A percentile compares a stretch with the other conserved stretches of the same genome.
Conservation (phyloP, 139 green algal species). For the Pleodorina starrii region DNA sequence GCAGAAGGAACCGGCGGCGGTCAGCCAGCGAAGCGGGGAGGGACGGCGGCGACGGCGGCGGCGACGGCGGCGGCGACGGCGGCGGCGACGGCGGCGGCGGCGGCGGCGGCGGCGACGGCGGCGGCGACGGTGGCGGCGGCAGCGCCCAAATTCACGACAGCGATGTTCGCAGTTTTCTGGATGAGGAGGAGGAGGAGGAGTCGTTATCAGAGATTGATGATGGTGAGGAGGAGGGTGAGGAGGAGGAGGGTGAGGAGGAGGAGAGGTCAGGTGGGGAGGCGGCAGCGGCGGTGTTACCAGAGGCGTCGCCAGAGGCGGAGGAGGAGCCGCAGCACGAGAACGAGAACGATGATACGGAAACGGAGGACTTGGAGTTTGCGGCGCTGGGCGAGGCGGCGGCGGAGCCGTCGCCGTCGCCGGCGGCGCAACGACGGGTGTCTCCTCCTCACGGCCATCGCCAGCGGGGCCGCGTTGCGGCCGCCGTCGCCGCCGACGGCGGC, state of each 20-base stretch:
- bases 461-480: not conserved
- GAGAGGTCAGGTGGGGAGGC: not conserved
- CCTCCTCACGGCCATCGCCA: not conserved
- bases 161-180: not conserved
- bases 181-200: too few relatives aligned
- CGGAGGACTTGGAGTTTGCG: not conserved
- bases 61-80: not conserved
- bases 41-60: not conserved
- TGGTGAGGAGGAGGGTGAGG: not conserved
- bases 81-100: too few relatives aligned
- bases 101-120: too few relatives aligned
- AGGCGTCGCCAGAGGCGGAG: not conserved
- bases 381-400: not conserved
- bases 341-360: not conserved
- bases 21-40: not conserved
- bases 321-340: not conserved
- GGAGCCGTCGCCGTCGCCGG: not conserved
- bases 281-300: not conserved
- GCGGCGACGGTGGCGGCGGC: not conserved
- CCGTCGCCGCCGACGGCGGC: not conserved
- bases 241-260: not conserved
- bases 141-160: not conserved
- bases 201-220: too few relatives aligned
- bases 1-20: too few relatives aligned
- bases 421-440: not conserved